Conservation (phyloP, 2,329 filamentous ascomycete species). For the Drechslera avenae region DNA sequence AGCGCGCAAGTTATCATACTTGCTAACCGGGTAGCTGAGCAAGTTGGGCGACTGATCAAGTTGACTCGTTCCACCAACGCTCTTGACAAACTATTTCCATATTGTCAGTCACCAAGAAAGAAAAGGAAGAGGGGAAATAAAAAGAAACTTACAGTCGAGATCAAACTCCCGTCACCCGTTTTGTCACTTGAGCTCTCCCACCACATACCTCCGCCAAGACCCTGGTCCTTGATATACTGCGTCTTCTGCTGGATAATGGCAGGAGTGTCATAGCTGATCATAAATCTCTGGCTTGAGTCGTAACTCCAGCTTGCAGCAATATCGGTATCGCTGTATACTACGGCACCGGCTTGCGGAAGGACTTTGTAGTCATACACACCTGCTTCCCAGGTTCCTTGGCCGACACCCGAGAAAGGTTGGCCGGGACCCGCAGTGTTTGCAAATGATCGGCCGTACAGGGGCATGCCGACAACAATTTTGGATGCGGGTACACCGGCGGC, state of each 20-base stretch:
- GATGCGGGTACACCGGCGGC: constrained; percentile 37
- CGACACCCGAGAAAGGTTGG: constrained; percentile 36
- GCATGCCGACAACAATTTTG: constrained; percentile 48
- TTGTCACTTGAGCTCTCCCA: constrained; percentile 47
- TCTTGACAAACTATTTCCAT: constrained; percentile 52
- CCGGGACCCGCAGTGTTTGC: constrained; percentile 44
- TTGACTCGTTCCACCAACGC: constrained; percentile 58
- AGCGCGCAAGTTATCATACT: constrained; percentile 69
- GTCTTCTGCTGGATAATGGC: constrained; percentile 39
- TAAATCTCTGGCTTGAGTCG: constrained; percentile 26
- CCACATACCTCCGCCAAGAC: constrained; percentile 48
- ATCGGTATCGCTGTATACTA: constrained; percentile 26
- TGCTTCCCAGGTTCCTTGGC: constrained; percentile 42
- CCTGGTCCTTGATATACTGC: constrained; percentile 26
- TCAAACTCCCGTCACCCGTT: constrained; percentile 37
- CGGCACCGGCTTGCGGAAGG: constrained; percentile 35
- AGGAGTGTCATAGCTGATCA: constrained; percentile 46
- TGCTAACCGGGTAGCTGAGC: constrained; percentile 66
- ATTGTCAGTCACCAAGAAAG: constrained; percentile 4
- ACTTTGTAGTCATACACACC: constrained; percentile 48
- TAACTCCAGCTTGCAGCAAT: constrained; percentile 42
- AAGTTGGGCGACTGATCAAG: constrained; percentile 64
- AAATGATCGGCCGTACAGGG: constrained; percentile 46
- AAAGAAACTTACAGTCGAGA: constrained; percentile 32
- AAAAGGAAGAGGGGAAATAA: background rate